Base-by-base conservation (phyloP, 192 early-diverging fungal genomes). In the Podochytrium sp. region DNA sequence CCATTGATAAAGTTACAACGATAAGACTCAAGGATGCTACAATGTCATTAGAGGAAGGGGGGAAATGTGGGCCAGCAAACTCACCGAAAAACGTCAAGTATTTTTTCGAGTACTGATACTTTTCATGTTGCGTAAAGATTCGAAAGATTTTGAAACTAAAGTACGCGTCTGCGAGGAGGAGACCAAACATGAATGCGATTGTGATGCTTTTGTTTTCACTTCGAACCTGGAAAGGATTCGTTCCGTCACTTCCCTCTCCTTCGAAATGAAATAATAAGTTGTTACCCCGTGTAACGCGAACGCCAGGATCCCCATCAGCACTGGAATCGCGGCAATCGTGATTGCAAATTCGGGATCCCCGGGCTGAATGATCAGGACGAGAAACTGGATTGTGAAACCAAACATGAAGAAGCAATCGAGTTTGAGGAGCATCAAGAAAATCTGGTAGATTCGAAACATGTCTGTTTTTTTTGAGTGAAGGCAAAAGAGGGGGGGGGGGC, bases 181-280 rank as follows among this genome's bases (percentile, higher is more conserved):
- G 78, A 12, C 90, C 89, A 18, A 79, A 68, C 56, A 91, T 82
- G 52, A 91, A 91, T 10, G 77, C 47, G 0, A 65, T 56, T 71
- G 91, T 89, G 62, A 91, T 80, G 47, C 57, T 56, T 29, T 82
- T 77, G 60, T 86, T 87, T 76, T 93, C 92, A 39, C 80, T 78
- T 30, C 88, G 89, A 2, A 93, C 60, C 79, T 78, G 37, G 37
- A 33, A 47, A 1, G 3, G 1, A 37, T 38, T 6, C n/a, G n/a
- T n/a, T n/a, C n/a, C 37, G 16, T 62, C 37, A 38, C 12, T 51
- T 10, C 61, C 63, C 71, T 20, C 1, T 10, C 91, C 35, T 92
- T 91, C 18, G n/a, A n/a, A n/a, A 91, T 91, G 76, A 94, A 91
- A 79, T 92, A 92, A 71, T 92, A 92, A 81, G 90, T 92, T 2